Conservation (phyloP, 1,284 basidiomycete genomes). For the Cutaneotrichosporon sp. region DNA sequence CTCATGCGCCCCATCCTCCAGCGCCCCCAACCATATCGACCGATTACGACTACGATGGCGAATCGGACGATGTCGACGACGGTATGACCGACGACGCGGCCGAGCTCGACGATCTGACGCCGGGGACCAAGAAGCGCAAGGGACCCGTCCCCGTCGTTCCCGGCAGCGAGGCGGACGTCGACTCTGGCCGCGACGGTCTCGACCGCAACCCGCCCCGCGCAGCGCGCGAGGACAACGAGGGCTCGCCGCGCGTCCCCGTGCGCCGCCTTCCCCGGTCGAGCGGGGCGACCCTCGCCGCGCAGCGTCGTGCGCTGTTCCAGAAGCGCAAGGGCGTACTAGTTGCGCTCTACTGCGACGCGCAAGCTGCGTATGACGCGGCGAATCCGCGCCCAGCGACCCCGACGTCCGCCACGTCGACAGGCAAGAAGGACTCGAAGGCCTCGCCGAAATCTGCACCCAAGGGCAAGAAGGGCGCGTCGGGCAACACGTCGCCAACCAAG, state of each 20-base stretch:
- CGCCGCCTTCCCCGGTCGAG: constrained; percentile 22
- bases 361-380: constrained; percentile 27
- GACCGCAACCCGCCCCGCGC: constrained; percentile 26
- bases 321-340: constrained; percentile 44
- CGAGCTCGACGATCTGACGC: constrained; percentile 26
- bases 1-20: background rate
- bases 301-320: constrained; percentile 35
- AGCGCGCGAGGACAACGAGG: constrained; percentile 20
- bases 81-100: background rate
- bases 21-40: background rate
- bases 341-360: constrained; percentile 45
- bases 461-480: background rate
- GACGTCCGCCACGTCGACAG: background rate
- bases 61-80: background rate
- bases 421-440: background rate
- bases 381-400: background rate
- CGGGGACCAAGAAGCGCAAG: constrained; percentile 45
- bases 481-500: background rate
- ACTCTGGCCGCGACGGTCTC: constrained; percentile 22
- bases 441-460: background rate
- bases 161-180: constrained; percentile 20
- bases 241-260: background rate
- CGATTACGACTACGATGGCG: constrained; percentile 30
- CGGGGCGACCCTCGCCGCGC: constrained; percentile 16
- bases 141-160: constrained; percentile 31